Base-by-base conservation (phyloP, 2,329 filamentous ascomycete genomes). In the Eutypella sp. region DNA sequence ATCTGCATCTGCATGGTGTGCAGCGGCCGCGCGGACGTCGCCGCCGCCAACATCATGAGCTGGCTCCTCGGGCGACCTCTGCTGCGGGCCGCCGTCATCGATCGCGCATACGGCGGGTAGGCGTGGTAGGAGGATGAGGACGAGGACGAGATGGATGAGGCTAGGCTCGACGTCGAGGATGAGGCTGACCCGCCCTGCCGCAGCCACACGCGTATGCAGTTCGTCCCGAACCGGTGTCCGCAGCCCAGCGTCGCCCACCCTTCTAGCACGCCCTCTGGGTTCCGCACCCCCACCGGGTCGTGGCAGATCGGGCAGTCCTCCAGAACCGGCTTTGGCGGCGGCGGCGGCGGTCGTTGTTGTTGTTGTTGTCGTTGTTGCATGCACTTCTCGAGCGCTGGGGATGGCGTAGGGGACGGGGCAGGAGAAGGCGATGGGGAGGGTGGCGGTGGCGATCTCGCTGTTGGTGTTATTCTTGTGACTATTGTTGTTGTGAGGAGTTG, bases 181-280 rank as follows among this genome's bases (percentile, higher is more conserved):
- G 48, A 63, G 64, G 37, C 62, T 59, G 44, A 68, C 46, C n/a
- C 54, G 57, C 36, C 62, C 59, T n/a, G n/a, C 38, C 61, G 47
- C 11, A 74, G 63, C 64, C 71, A 73, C 40, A 60, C 61, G 47
- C 70, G 70, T 56, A 71, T 66, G 60, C 71, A 74, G 45, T 61
- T 50, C 36, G 61, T 63, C 36, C 71, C 71, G 53, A 73, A 74
- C 23, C 60, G 58, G 55, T 74, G 71, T 4, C 67, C 66, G 55
- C 71, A 74, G 11, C 69, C 65, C 6, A 74, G 56, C 22, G 55
- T 49, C 16, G 66, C 64, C 70, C 69, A 73, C 3, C 58, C 48
- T 53, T 74, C 71, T 24, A 59, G 42, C 44, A 63, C 55, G 49
- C 64, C 67, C 44, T 71, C 67, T 4, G 63, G 59, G 25, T 62